Percentiles rank a stretch among this genome's conserved stretches.
Conservation (phyloP, 1,284 basidiomycete species). For the Gomphus bonarii region DNA sequence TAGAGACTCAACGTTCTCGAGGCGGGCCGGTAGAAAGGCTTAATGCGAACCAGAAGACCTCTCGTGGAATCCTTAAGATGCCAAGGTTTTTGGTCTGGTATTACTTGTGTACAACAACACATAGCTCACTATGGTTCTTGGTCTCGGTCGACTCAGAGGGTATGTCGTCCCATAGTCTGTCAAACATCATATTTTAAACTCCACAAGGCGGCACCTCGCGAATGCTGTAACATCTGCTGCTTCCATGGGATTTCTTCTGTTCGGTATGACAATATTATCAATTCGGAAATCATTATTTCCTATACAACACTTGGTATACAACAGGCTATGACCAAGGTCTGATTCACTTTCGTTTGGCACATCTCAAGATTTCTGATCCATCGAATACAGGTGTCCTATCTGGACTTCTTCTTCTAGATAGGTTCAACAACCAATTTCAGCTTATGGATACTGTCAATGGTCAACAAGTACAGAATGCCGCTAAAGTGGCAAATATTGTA, state of each 20-base stretch:
- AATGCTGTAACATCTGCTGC: conserved; percentile 10
- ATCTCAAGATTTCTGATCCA: not conserved
- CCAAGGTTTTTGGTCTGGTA: too few species aligned
- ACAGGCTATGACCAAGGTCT: conserved; percentile 11
- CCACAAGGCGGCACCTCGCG: conserved; percentile 4
- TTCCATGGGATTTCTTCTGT: conserved; percentile 9
- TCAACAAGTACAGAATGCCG: conserved; percentile 5
- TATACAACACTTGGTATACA: not conserved
- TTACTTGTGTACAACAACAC: too few species aligned
- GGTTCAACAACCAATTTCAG: conserved; percentile 10
- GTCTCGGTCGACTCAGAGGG: conserved; percentile 2
- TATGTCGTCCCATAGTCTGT: not conserved
- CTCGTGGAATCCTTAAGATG: too few species aligned
- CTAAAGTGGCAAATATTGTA: conserved; percentile 10
- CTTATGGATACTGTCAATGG: conserved; percentile 8
- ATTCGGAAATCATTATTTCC: not conserved
- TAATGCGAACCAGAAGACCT: too few species aligned
- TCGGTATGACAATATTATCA: not conserved
- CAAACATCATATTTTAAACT: not conserved
- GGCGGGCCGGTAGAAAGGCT: too few species aligned
- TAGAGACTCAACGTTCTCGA: too few species aligned
- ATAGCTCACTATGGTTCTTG: not conserved
- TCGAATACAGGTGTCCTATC: conserved; percentile 5
- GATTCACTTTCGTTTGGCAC: not conserved
- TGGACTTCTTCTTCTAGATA: conserved; percentile 6